Percentiles rank a stretch among this genome's conserved stretches.
phyloP scores from a whole-genome alignment of 2,329 filamentous ascomycete genomes.

The Fusarium sacchari region DNA sequence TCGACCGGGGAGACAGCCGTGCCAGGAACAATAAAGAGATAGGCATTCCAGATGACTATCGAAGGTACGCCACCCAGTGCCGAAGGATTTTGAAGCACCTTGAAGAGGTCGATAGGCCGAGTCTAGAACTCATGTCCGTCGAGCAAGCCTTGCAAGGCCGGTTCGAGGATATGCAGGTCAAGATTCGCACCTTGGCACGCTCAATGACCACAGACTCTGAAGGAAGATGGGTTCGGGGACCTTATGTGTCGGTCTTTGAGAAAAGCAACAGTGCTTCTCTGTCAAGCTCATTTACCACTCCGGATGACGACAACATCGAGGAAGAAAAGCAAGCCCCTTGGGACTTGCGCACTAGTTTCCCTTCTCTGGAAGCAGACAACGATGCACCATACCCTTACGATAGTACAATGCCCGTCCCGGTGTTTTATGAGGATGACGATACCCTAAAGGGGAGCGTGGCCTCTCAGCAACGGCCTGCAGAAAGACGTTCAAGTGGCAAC shows the following conservation, averaged over 20 bases:
- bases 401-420: conserved; percentile 27
- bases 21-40: conserved; percentile 20
- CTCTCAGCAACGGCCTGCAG: background rate
- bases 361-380: conserved; percentile 17
- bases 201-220: conserved; percentile 27
- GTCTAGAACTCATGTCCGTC: conserved; percentile 15
- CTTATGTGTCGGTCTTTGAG: conserved; percentile 41
- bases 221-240: conserved; percentile 20
- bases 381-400: conserved; percentile 36
- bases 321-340: background rate
- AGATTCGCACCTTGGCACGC: conserved; percentile 22
- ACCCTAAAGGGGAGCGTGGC: background rate
- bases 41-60: conserved; percentile 39
- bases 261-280: conserved; percentile 36
- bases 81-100: conserved; percentile 39
- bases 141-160: conserved; percentile 23
- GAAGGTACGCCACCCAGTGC: conserved; percentile 37
- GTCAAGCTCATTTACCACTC: conserved; percentile 25
- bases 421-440: conserved; percentile 12
- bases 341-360: conserved; percentile 22
- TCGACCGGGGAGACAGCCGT: conserved; percentile 33
- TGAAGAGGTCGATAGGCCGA: conserved; percentile 24
- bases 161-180: conserved; percentile 32
- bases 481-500: background rate
- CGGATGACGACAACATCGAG: conserved; percentile 12